Base-by-base conservation (phyloP, 1,284 basidiomycete genomes). In the Cerrena zonata region DNA sequence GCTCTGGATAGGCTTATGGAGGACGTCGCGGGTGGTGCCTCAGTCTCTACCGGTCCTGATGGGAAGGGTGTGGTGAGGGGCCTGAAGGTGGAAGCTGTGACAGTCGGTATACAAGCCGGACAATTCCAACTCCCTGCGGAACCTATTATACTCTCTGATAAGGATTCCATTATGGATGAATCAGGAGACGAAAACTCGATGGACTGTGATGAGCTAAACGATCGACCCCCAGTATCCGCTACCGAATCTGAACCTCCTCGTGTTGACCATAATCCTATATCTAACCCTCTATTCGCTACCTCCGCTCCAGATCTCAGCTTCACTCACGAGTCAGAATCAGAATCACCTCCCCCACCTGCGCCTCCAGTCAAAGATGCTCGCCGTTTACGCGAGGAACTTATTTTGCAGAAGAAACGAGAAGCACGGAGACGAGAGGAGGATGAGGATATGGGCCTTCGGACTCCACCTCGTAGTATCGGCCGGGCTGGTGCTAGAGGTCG, bases 1-100 rank as follows among this genome's bases (percentile, higher is more conserved):
- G 88, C 87, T 3, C 72, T 91, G 46, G 89, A 91, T 61, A 71
- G 83, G 51, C 72, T 91, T 34, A 86, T 88, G 78, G 84, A 87
- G 53, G 80, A 88, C 55, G 86, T 89, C 30, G 82, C 79, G 49
- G 77, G 74, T 26, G 62, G 71, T 70, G 59, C 47, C 47, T 55
- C 57, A 45, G 50, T 58, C 19, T 55, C 47, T 19, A 50, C 52
- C 0, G 58, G 55, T 19, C 55, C 52, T 0, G 56, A 58, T n/a
- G 56, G 52, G 7, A 60, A 58, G 47, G 56, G 53, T 3, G 54
- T 51, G 52, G 57, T 49, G 38, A 38, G 2, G 12, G 59, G 55
- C 36, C 22, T 67, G 25, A 55, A 56, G 42, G 50, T 66, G 13
- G 72, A 71, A 34, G 57, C 59, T 7, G 58, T 68, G 30, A 69